Base-by-base conservation (phyloP, 2,329 filamentous ascomycete species). In the Trichothecium roseum region DNA sequence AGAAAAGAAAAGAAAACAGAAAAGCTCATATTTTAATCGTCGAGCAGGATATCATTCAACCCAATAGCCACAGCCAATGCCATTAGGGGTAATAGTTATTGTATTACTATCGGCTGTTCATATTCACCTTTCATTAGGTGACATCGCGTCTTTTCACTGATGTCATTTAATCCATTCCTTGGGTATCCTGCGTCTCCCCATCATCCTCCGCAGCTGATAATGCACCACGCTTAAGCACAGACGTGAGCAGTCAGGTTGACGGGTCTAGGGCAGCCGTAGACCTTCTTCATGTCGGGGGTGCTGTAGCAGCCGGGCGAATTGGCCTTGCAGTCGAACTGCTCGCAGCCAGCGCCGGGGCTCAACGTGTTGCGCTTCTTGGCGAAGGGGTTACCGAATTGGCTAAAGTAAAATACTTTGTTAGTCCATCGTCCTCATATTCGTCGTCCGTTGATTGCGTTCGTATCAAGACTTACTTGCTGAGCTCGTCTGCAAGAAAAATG, bases 301-400 rank as follows among this genome's bases (percentile, higher is more conserved):
- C 59, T 63, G 50, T 64, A 64, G 55, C 61, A 64, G 28, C 17
- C 37, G 3, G 52, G 44, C 12, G 61, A 42, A 42, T 47, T 48
- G 18, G 60, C 32, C 12, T 43, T 45, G 45, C 62, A 64, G 46
- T 63, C 47, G 39, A 64, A 64, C 4, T 41, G 10, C 43, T 56
- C 32, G 45, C 61, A 64, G 28, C 59, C 60, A 0, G 39, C 36
- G 15, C 58, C 59, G 3, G 61, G 52, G 30, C 42, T 55, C 38
- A 64, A 39, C 33, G 42, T 53, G 46, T 63, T 63, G 43, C 48
- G 55, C 34, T 46, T 40, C 37, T 40, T 38, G 27, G 52, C 53
- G 32, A 63, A 64, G 37, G 61, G 61, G 52, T 64, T 64, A 18
- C 61, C 61, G 18, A 32, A 62, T 44, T 60, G 39, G 22, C 44